Base-by-base conservation (phyloP, 2,329 filamentous ascomycete species). In the Penicillium crustosum region DNA sequence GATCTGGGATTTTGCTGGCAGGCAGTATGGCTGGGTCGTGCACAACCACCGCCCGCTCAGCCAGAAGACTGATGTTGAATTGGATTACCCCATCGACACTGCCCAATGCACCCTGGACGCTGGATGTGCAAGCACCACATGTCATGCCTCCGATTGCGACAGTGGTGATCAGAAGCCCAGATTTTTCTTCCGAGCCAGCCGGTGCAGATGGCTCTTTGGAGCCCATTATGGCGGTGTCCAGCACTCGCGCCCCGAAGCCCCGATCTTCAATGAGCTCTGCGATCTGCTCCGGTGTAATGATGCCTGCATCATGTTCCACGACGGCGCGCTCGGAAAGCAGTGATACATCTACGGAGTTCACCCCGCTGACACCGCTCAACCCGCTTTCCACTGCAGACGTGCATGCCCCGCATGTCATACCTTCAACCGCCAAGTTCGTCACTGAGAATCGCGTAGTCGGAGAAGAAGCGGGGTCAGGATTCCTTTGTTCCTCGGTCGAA, bases 71-170 rank as follows among this genome's bases (percentile, higher is more conserved):
- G 73, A 99, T 95, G 71, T 96, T 96, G 80, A 97, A 96, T 64
- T 92, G 90, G 55, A 91, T 71, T 17, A 97, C 75, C 23, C 94
- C 94, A 10, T 89, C 86, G 2, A 93, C 76, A 61, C 83, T 85
- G 64, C 86, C 85, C 76, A 99, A 94, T 4, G 89, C 91, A 50
- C 85, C 83, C 69, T 97, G 90, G 2, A 97, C 87, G 6, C 93
- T 92, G 1, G 93, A 93, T 0, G 94, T 97, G 75, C 94, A 99
- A 42, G 94, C 91, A 23, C 93, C 93, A 71, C 94, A 97, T 1
- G 94, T 99, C 94, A 99, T 99, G 50, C 94, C 94, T 65, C 94
- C 91, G 54, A 99, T 90, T 5, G 90, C 87, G 19, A 99, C 83
- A 0, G 93, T 97, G 0, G 93, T 97, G 0, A 86, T 90, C 56